A percentile compares a stretch with the other conserved stretches of the same genome.
Conservation (phyloP, 2,329 filamentous ascomycete genomes). For the Elsinoe arachidis region DNA sequence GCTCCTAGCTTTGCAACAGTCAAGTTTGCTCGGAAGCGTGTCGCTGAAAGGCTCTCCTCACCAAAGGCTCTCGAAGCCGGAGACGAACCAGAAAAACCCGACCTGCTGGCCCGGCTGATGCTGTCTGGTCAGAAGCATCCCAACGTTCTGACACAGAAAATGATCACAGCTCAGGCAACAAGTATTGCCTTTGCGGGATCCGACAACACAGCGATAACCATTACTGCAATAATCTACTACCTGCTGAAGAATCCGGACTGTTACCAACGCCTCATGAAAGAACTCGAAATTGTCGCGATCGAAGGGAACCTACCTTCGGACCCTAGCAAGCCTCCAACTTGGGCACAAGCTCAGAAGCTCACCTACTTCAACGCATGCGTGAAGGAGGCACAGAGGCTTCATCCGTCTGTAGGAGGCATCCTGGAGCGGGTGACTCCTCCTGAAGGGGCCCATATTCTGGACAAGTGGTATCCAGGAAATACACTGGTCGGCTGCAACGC, state of each 20-base stretch:
- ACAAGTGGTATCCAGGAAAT: no score
- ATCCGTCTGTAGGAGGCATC: no score
- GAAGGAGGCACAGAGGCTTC: no score
- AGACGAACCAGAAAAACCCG: constrained; percentile 18
- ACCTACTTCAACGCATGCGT: no score
- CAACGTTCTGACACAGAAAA: constrained; percentile 20
- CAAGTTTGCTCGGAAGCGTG: not conserved
- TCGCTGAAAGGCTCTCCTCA: not conserved
- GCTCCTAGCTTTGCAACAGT: not conserved
- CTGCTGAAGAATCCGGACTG: constrained; percentile 21
- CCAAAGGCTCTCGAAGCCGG: not conserved
- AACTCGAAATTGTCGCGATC: no score
- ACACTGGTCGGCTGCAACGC: no score
- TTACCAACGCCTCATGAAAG: no score
- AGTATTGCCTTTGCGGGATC: constrained; percentile 22
- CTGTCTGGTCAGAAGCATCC: constrained; percentile 21
- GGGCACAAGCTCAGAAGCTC: no score
- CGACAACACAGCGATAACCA: constrained; percentile 30
- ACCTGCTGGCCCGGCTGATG: constrained; percentile 24
- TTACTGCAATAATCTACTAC: constrained; percentile 27
- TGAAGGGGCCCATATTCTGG: no score
- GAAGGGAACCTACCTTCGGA: no score
- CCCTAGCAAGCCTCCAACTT: no score
- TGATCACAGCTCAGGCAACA: constrained; percentile 17
- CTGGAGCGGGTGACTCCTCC: no score